Conservation (phyloP, 768 basidiomycete genomes). For the Kondoa malvinella region DNA sequence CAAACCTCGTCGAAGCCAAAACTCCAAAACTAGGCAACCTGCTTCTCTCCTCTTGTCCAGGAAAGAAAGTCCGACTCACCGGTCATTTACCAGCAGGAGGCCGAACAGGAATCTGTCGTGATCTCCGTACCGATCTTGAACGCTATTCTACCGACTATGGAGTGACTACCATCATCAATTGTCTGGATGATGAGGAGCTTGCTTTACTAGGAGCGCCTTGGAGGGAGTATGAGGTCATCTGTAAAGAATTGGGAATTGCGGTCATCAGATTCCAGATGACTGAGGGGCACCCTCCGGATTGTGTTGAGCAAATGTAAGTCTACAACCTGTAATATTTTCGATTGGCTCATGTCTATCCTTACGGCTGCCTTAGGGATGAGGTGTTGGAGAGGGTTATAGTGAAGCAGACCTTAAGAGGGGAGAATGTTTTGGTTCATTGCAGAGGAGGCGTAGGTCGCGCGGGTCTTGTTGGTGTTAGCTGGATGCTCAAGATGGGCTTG, state of each 20-base stretch:
- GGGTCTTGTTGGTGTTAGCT: conserved; percentile 76
- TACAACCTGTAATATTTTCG: no score
- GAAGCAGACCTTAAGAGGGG: conserved; percentile 54
- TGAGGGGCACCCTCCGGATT: conserved; percentile 66
- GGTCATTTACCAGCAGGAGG: conserved; percentile 52
- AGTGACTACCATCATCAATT: conserved; percentile 68
- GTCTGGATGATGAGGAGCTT: conserved; percentile 41
- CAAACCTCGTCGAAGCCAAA: not conserved
- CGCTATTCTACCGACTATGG: conserved; percentile 52
- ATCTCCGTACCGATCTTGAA: conserved; percentile 55
- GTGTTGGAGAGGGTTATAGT: conserved; percentile 51
- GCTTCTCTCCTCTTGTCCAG: conserved; percentile 75
- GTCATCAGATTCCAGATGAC: conserved; percentile 71
- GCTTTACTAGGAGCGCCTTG: conserved; percentile 72
- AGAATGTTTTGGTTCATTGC: conserved; percentile 67
- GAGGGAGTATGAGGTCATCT: conserved; percentile 52
- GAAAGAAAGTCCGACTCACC: conserved; percentile 54
- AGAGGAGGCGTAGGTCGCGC: conserved; percentile 68
- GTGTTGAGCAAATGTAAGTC: conserved; percentile 41
- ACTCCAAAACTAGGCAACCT: conserved; percentile 53
- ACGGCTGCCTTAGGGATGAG: no score
- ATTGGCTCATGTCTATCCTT: no score
- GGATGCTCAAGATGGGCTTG: conserved; percentile 82
- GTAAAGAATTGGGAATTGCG: conserved; percentile 52
- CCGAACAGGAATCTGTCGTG: conserved; percentile 62